Evolutionary conservation across 2,329 filamentous ascomycete genomes (phyloP).

Genomic region (Fonsecaea pedrosoi): DNA sequence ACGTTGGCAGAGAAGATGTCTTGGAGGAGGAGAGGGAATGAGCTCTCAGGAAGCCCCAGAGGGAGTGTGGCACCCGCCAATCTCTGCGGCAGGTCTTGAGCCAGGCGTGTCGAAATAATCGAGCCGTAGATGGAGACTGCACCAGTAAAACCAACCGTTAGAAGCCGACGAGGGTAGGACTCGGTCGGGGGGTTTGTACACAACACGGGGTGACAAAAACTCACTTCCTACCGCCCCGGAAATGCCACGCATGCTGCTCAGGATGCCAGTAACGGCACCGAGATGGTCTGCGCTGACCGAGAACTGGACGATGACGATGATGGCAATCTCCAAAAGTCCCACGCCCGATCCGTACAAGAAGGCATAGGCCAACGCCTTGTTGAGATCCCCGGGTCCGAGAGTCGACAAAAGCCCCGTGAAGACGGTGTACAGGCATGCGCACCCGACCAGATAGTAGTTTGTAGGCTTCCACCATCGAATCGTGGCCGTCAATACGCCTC

Average conservation of each 20-base stretch:
- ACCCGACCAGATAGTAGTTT: neutral
- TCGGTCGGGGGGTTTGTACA: neutral
- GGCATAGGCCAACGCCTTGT: neutral
- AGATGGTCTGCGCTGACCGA: neutral
- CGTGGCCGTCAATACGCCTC: neutral
- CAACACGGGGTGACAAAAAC: neutral
- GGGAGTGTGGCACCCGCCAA: neutral
- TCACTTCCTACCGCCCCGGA: neutral
- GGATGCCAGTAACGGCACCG: neutral
- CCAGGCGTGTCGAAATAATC: neutral
- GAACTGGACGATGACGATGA: neutral
- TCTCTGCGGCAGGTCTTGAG: neutral
- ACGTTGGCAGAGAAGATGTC: neutral
- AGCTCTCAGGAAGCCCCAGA: neutral
- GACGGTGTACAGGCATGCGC: neutral
- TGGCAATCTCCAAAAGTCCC: neutral
- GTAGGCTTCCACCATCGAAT: constrained; percentile 1
- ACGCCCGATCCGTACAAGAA: neutral
- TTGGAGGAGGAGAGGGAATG: neutral
- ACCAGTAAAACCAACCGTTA: neutral
- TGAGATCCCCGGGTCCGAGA: neutral
- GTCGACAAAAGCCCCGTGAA: neutral
- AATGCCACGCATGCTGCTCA: neutral
- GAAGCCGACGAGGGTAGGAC: neutral
- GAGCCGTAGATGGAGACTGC: neutral